Percentiles rank a stretch among this genome's conserved stretches.
Evolutionary conservation across 2,329 filamentous ascomycete genomes (phyloP).

Genomic region (Metarhizium guizhouense): DNA sequence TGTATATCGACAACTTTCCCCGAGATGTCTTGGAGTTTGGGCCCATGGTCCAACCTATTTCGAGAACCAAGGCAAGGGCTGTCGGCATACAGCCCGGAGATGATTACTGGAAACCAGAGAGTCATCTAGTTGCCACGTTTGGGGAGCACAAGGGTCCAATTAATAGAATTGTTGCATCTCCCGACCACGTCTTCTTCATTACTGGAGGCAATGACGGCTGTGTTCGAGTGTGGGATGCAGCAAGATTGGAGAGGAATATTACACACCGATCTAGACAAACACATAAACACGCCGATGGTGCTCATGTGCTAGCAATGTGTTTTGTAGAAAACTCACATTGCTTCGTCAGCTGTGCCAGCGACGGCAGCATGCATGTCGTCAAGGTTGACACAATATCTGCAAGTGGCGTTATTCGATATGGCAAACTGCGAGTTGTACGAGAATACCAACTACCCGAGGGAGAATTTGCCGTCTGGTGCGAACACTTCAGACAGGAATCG

Average conservation of each 20-base stretch:
- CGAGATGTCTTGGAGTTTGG: conserved; percentile 65
- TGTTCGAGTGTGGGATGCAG: conserved; percentile 90
- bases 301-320: conserved; percentile 70
- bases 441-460: conserved; percentile 67
- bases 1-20: conserved; percentile 67
- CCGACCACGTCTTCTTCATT: conserved; percentile 90
- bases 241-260: conserved; percentile 82
- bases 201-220: conserved; percentile 87
- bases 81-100: conserved; percentile 31
- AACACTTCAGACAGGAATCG: conserved; percentile 79
- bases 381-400: conserved; percentile 54
- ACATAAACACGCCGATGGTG: conserved; percentile 62
- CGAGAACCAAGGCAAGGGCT: conserved; percentile 42
- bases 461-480: conserved; percentile 81
- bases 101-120: conserved; percentile 68
- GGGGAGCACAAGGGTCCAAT: conserved; percentile 78
- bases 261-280: conserved; percentile 81
- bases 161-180: conserved; percentile 71
- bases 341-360: conserved; percentile 82
- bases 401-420: conserved; percentile 57
- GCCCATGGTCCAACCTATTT: conserved; percentile 65
- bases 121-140: conserved; percentile 78
- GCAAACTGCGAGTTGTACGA: conserved; percentile 65
- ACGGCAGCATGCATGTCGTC: conserved; percentile 84
- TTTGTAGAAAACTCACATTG: conserved; percentile 93